Conservation (phyloP, 345 rosid species). For the Populus tremula region DNA sequence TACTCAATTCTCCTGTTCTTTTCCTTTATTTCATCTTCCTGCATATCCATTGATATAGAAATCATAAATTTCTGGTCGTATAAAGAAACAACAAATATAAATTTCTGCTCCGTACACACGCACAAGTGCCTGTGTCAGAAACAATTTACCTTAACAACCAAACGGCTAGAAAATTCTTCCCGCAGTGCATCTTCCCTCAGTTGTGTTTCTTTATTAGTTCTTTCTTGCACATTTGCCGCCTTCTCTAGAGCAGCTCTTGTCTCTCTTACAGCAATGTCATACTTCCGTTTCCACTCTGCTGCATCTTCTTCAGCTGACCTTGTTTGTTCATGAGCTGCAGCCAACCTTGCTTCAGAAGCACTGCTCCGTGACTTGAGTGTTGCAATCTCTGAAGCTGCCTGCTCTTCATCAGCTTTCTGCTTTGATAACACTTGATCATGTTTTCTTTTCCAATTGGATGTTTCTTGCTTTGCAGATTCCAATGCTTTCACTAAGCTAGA, state of each 20-base stretch:
- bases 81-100: background rate
- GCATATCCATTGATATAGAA: slow-evolving; percentile 29
- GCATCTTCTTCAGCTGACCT: slow-evolving; percentile 91
- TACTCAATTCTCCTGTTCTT: slow-evolving; percentile 64
- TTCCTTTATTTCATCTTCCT: slow-evolving; percentile 82
- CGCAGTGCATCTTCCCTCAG: slow-evolving; percentile 82
- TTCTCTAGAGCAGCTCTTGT: slow-evolving; percentile 90
- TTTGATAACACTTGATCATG: slow-evolving; percentile 60
- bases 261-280: slow-evolving; percentile 77
- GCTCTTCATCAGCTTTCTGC: slow-evolving; percentile 77
- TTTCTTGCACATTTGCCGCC: slow-evolving; percentile 81
- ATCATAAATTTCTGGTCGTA: background rate
- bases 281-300: slow-evolving; percentile 90
- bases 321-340: slow-evolving; percentile 90
- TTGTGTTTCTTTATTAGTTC: slow-evolving; percentile 71
- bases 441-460: slow-evolving; percentile 70
- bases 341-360: slow-evolving; percentile 93
- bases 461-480: slow-evolving; percentile 73
- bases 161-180: slow-evolving; percentile 57
- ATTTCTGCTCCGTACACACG: background rate
- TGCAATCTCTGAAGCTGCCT: slow-evolving; percentile 67
- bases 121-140: background rate
- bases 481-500: slow-evolving; percentile 66
- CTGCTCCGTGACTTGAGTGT: slow-evolving; percentile 74
- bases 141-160: slow-evolving; percentile 64